These are phyloP conservation scores for Lodderomyces oxycetoniae DNA, from an alignment of 1,139 yeast genomes.

Conservation along the genomic window DNA sequence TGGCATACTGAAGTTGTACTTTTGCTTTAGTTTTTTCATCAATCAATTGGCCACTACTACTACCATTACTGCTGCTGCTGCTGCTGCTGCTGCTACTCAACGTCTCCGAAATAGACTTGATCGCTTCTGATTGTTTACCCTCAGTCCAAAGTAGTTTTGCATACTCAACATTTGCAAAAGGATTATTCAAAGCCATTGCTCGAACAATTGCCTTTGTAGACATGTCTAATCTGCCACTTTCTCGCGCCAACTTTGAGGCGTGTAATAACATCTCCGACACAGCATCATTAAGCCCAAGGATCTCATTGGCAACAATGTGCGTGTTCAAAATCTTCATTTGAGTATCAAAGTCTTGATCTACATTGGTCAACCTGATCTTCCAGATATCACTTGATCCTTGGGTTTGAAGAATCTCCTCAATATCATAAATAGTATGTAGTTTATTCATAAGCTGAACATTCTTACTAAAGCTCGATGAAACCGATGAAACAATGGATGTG, in stretches of 20 bases:
- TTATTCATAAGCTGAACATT: slow-evolving; percentile 54
- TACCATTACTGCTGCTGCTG: slow-evolving; percentile 9
- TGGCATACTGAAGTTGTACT: slow-evolving; percentile 71
- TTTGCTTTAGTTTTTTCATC: slow-evolving; percentile 33
- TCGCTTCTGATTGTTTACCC: slow-evolving; percentile 84
- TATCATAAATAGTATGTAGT: slow-evolving; percentile 70
- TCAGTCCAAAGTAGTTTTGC: slow-evolving; percentile 86
- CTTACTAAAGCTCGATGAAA: slow-evolving; percentile 59
- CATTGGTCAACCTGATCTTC: slow-evolving; percentile 39
- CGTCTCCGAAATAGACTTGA: slow-evolving; percentile 55
- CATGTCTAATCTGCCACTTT: slow-evolving; percentile 63
- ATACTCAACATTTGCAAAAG: slow-evolving; percentile 68
- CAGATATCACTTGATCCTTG: slow-evolving; percentile 23
- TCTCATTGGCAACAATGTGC: slow-evolving; percentile 52
- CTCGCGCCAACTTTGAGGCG: slow-evolving; percentile 65
- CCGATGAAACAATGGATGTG: slow-evolving; percentile 53
- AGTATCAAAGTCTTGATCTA: slow-evolving; percentile 59
- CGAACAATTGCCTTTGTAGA: slow-evolving; percentile 71
- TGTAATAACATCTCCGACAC: slow-evolving; percentile 50
- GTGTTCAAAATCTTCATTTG: slow-evolving; percentile 58
- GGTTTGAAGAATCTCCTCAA: slow-evolving; percentile 29
- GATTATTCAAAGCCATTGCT: slow-evolving; percentile 50
- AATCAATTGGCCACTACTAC: slow-evolving; percentile 5
- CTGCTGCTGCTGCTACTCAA: slow-evolving; percentile 18
- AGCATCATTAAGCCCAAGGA: slow-evolving; percentile 28